Conservation (phyloP, 768 basidiomycete species). For the Calocybe cyanea region DNA sequence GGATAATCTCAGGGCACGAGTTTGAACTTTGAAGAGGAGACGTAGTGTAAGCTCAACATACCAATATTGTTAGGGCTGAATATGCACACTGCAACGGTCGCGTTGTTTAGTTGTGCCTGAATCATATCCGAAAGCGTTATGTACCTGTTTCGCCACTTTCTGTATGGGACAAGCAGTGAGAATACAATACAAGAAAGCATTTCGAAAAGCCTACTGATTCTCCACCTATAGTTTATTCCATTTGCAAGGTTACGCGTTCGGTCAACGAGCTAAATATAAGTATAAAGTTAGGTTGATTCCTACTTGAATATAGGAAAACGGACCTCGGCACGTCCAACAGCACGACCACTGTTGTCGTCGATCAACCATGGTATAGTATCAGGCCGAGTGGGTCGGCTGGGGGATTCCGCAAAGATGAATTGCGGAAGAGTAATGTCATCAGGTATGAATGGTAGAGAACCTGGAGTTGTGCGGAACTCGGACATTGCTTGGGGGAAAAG, state of each 20-base stretch:
- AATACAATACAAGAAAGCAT: neutral
- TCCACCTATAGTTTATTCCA: conserved; percentile 43
- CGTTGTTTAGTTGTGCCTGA: neutral
- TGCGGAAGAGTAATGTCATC: conserved; percentile 64
- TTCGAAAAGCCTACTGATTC: conserved; percentile 34
- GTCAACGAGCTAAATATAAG: conserved; percentile 26
- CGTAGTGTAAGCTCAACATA: conserved; percentile 21
- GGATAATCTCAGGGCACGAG: conserved; percentile 44
- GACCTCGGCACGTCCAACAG: conserved; percentile 46
- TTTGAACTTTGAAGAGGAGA: neutral
- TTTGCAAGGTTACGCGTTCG: conserved; percentile 54
- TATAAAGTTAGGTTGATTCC: neutral
- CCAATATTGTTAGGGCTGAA: conserved; percentile 65
- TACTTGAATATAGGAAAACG: conserved; percentile 5
- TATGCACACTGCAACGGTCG: conserved; percentile 43
- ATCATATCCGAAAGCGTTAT: conserved; percentile 4
- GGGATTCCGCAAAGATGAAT: conserved; percentile 49
- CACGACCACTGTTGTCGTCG: conserved; percentile 49
- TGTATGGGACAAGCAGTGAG: conserved; percentile 19
- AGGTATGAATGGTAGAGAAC: conserved; percentile 43
- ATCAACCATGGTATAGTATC: conserved; percentile 51
- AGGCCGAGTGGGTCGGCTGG: conserved; percentile 41
- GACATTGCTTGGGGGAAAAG: conserved; percentile 30
- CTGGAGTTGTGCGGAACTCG: conserved; percentile 27
- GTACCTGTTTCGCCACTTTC: conserved; percentile 52